Conservation (phyloP, 306 rosid genomes). For the Sicyos baderoa region DNA sequence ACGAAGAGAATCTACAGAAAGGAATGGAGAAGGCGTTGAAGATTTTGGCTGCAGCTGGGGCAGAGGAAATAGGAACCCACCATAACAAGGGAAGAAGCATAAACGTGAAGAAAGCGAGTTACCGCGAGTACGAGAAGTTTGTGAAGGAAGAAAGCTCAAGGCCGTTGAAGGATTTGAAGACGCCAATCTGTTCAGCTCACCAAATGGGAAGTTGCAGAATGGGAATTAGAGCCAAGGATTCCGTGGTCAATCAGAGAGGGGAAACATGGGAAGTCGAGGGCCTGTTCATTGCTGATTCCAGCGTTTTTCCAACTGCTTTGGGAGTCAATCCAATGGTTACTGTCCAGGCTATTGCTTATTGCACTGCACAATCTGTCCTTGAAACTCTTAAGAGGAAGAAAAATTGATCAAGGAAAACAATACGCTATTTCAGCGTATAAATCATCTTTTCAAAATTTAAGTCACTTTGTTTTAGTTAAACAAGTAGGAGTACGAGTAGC, state of each 20-base stretch:
- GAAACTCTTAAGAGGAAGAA: conserved; percentile 49
- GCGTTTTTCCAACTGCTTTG: conserved; percentile 79
- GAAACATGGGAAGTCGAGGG: conserved; percentile 82
- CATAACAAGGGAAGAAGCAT: too few relatives aligned
- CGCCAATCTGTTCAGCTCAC: conserved; percentile 65
- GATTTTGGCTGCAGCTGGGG: neutral
- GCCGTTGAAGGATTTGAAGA: neutral
- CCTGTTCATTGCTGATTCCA: conserved; percentile 64
- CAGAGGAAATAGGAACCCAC: neutral
- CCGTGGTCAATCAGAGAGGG: conserved; percentile 57
- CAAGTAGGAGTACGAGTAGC: too few relatives aligned
- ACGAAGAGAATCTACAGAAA: too few relatives aligned
- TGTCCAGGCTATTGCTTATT: conserved; percentile 71
- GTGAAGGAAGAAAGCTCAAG: too few relatives aligned
- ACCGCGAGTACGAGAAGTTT: too few relatives aligned
- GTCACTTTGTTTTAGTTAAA: too few relatives aligned
- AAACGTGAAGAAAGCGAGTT: too few relatives aligned
- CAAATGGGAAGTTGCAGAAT: conserved; percentile 87
- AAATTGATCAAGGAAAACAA: conserved; percentile 7
- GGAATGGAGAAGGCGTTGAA: too few relatives aligned
- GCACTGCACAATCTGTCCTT: conserved; percentile 70
- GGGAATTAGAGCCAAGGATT: conserved; percentile 45
- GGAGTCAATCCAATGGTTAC: conserved; percentile 86
- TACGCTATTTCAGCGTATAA: neutral
- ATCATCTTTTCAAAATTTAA: too few relatives aligned